Percentiles rank a stretch among this genome's conserved stretches.
Evolutionary conservation across 1,139 yeast species (phyloP).

Genomic region (Suzukiozyma palmioleophila): DNA sequence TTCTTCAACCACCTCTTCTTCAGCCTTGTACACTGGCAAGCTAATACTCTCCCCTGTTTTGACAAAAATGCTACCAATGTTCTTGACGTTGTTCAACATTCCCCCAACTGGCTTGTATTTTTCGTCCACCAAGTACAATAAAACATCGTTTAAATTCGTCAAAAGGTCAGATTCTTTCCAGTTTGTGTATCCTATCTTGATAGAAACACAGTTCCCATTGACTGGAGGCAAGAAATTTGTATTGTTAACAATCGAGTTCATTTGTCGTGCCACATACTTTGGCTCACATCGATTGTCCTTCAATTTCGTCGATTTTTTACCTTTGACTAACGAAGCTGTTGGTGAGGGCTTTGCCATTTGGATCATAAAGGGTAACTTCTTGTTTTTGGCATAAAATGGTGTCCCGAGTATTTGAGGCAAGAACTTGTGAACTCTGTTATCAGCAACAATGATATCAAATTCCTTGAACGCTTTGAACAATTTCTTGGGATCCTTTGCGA

Average conservation of each 20-base stretch:
- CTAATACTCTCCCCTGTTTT: slow-evolving; percentile 64
- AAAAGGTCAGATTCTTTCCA: slow-evolving; percentile 42
- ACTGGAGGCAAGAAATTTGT: slow-evolving; percentile 56
- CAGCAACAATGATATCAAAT: slow-evolving; percentile 62
- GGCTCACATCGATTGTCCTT: slow-evolving; percentile 59
- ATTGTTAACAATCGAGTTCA: slow-evolving; percentile 57
- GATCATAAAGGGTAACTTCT: slow-evolving; percentile 60
- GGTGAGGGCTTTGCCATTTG: slow-evolving; percentile 57
- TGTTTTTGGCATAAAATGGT: slow-evolving; percentile 53
- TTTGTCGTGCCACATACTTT: slow-evolving; percentile 54
- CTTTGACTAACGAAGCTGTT: slow-evolving; percentile 30
- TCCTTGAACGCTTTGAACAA: slow-evolving; percentile 49
- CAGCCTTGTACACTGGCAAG: slow-evolving; percentile 34
- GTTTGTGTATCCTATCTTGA: slow-evolving; percentile 51
- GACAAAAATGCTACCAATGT: slow-evolving; percentile 49
- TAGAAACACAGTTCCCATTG: slow-evolving; percentile 48
- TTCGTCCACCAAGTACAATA: slow-evolving; percentile 46
- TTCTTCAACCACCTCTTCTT: slow-evolving; percentile 13
- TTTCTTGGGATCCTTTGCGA: slow-evolving; percentile 42
- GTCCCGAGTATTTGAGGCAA: slow-evolving; percentile 54
- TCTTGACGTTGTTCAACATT: slow-evolving; percentile 34
- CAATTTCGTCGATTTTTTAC: slow-evolving; percentile 32
- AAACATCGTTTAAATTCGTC: slow-evolving; percentile 52
- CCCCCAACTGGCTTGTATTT: slow-evolving; percentile 59
- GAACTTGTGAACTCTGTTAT: slow-evolving; percentile 57